Base-by-base conservation (phyloP, 306 rosid genomes). In the Neltuma alba region DNA sequence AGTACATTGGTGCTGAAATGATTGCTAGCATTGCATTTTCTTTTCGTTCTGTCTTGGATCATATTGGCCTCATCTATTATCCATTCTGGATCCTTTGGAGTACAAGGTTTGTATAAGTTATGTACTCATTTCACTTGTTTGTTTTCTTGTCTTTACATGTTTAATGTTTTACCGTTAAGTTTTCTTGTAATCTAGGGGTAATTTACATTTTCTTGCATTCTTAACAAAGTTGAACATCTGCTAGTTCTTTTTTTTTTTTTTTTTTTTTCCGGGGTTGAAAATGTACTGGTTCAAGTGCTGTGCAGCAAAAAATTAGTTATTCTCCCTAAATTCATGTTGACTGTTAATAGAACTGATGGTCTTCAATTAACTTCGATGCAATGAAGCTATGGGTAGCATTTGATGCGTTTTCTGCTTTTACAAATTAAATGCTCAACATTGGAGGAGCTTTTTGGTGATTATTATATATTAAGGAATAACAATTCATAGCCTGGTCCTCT, bases 11-110 rank as follows among this genome's bases (percentile, higher is more conserved):
- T 50, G 92, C 91, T 33, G 99, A 96, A 87, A 47, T 77, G 68
- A 41, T 83, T 77, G 99, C 99, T 77, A 96, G 99, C 86, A 15
- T 81, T 87, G 83, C 98, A 7, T 96, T 96, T 93, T 86, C 74
- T 96, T n/a, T 96, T 96, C 74, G 98, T 93, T 50, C 72, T 91
- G 81, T 89, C 96, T 62, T 96, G 99, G 99, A 30, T 96, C 87
- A 9, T 96, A 83, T 84, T 93, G 85, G 99, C 81, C 99, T 96
- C 86, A 79, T 96, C 70, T 96, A 91, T 93, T 96, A 89, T 81
- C 99, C 99, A 50, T 96, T 96, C 81, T 96, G 99, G 98, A 76
- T 96, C 86, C 97, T 96, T 61, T 84, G 96, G 96, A 96, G 99
- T 82, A 93, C 99, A 65, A 96, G 99, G 99, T 96, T 84, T 28